Percentiles rank a stretch among this genome's conserved stretches.
Evolutionary conservation across 208 protist species (phyloP).

Genomic region (Naegleria gruberi): DNA sequence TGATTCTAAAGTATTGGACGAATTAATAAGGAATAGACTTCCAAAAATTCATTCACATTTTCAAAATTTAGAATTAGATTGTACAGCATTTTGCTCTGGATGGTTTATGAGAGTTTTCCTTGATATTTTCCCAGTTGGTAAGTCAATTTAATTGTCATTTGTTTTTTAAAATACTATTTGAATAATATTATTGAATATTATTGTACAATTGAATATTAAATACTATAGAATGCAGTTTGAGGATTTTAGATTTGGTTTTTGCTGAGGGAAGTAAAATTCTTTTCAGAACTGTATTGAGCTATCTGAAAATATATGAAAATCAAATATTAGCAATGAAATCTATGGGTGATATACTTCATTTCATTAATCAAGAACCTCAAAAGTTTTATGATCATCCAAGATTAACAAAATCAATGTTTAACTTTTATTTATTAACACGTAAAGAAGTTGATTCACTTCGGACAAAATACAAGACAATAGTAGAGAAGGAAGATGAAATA

Average conservation of each 20-base stretch:
- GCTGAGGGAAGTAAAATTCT: slow-evolving; percentile 46
- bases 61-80: slow-evolving; percentile 22
- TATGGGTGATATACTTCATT: not conserved
- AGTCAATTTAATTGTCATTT: too few species aligned
- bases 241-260: slow-evolving; percentile 51
- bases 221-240: slow-evolving; percentile 3
- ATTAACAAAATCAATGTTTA: not conserved
- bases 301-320: slow-evolving; percentile 43
- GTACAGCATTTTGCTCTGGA: slow-evolving; percentile 38
- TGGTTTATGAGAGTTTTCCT: slow-evolving; percentile 58
- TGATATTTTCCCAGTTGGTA: slow-evolving; percentile 39
- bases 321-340: not conserved
- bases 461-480: not conserved
- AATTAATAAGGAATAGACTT: slow-evolving; percentile 32
- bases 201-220: too few species aligned
- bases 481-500: not conserved
- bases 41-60: slow-evolving; percentile 38
- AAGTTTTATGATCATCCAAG: not conserved
- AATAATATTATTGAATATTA: not conserved
- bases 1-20: slow-evolving; percentile 41
- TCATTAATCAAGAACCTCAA: not conserved
- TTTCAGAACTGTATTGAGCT: slow-evolving; percentile 37
- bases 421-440: not conserved
- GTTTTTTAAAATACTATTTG: too few species aligned
- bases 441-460: not conserved